A percentile compares a stretch with the other conserved stretches of the same genome.
Conservation (phyloP, 208 protist genomes). For the Trypanosoma platydactyli region DNA sequence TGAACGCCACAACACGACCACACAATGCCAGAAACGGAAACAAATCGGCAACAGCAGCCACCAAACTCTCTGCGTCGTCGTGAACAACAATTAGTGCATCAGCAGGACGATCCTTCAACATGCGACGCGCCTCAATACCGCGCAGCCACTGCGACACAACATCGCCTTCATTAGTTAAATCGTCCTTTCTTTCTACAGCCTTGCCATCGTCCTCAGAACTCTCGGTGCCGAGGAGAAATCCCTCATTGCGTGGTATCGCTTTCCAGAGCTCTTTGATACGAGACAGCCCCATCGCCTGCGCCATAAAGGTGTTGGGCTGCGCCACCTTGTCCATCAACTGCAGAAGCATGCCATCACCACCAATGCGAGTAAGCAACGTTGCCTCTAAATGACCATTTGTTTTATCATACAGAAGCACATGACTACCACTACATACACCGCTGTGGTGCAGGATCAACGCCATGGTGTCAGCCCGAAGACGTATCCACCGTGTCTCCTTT, state of each 20-base stretch:
- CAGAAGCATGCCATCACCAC: conserved; percentile 59
- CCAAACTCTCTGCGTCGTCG: conserved; percentile 28
- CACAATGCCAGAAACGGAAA: conserved; percentile 74
- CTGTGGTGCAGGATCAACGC: conserved; percentile 87
- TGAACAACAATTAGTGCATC: conserved; percentile 82
- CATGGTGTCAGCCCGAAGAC: conserved; percentile 82
- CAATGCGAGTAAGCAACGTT: conserved; percentile 74
- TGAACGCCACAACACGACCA: conserved; percentile 88
- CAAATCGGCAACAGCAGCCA: conserved; percentile 49
- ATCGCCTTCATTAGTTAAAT: background rate
- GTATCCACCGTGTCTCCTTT: conserved; percentile 61
- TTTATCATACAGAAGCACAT: conserved; percentile 75
- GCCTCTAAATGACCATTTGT: conserved; percentile 83
- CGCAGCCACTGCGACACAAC: conserved; percentile 74
- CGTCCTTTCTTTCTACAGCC: conserved; percentile 12
- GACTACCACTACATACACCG: conserved; percentile 77
- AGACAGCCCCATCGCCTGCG: conserved; percentile 56
- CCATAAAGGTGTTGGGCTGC: conserved; percentile 72
- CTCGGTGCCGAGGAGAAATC: conserved; percentile 56
- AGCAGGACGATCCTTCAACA: conserved; percentile 51
- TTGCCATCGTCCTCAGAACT: conserved; percentile 30
- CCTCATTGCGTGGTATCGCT: conserved; percentile 72
- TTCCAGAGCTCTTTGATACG: conserved; percentile 82
- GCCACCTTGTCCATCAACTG: conserved; percentile 77
- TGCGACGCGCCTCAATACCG: conserved; percentile 59